These are phyloP conservation scores for Platanthera zijinensis DNA, from an alignment of 106 monocot species.

Conservation along the genomic window DNA sequence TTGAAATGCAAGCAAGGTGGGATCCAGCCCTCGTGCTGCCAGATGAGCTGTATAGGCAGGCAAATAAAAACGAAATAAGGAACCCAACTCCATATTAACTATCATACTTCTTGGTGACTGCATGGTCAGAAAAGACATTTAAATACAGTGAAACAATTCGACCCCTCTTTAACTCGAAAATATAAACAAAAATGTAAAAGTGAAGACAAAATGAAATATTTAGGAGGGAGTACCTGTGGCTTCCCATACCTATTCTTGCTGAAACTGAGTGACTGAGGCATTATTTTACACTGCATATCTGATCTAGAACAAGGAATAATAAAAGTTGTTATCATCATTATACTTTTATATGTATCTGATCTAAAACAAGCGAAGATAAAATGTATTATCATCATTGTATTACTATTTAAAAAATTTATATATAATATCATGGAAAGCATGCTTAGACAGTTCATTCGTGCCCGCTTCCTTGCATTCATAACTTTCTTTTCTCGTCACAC, in stretches of 20 bases:
- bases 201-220: not conserved
- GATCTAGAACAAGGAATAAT: conserved; percentile 26
- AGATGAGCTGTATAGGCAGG: conserved; percentile 39
- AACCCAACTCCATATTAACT: not conserved
- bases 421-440: not conserved
- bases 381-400: not conserved
- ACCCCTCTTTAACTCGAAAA: not conserved
- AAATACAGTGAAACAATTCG: not conserved
- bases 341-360: conserved; percentile 41
- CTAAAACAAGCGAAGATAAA: conserved; percentile 14
- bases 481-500: too few species aligned
- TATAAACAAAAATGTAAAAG: not conserved
- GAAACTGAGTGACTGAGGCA: conserved; percentile 63
- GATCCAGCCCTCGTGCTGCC: conserved; percentile 28
- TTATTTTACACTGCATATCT: conserved; percentile 49
- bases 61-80: not conserved
- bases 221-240: conserved; percentile 59
- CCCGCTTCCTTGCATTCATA: too few species aligned
- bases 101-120: not conserved
- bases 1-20: conserved; percentile 64
- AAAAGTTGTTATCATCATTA: not conserved
- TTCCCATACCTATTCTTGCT: conserved; percentile 78
- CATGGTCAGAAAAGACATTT: not conserved
- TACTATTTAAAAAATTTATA: not conserved
- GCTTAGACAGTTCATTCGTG: too few species aligned